Evolutionary conservation across 768 basidiomycete genomes (phyloP).

Genomic region (Leucocoprinus birnbaumii): DNA sequence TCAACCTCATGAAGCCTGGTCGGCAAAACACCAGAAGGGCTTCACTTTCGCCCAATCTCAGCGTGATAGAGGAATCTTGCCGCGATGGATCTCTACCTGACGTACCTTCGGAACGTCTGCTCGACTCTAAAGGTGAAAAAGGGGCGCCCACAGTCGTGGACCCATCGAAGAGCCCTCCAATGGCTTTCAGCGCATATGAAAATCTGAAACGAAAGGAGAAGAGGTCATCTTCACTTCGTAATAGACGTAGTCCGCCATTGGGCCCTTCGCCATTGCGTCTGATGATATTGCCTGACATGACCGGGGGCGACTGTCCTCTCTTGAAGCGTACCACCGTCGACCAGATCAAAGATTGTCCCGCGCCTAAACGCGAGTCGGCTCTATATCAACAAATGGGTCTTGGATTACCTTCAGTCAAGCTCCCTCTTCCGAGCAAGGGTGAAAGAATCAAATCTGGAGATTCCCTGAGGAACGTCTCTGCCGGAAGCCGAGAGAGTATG

Average conservation of each 20-base stretch:
- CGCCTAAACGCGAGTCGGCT: neutral
- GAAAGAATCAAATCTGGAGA: neutral
- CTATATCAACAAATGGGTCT: neutral
- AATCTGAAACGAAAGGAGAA: slow-evolving; percentile 2
- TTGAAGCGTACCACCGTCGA: slow-evolving; percentile 16
- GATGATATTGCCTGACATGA: slow-evolving; percentile 37
- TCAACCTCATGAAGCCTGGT: neutral
- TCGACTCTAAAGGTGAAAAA: neutral
- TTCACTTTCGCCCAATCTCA: slow-evolving; percentile 6
- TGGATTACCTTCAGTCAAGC: neutral
- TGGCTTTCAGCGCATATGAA: neutral
- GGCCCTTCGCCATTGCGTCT: slow-evolving; percentile 46
- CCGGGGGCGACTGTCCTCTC: slow-evolving; percentile 8
- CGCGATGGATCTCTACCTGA: neutral
- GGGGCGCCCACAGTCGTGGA: neutral
- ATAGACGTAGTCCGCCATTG: slow-evolving; percentile 33
- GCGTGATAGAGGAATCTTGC: slow-evolving; percentile 5
- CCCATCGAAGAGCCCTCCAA: neutral
- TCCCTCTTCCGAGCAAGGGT: neutral
- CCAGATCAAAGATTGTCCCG: neutral
- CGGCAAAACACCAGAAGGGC: neutral
- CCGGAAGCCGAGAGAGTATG: slow-evolving; percentile 23
- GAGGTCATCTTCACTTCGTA: slow-evolving; percentile 20
- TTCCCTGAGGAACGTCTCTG: neutral
- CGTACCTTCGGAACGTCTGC: neutral